Percentiles rank a stretch among this genome's conserved stretches.
phyloP scores from a whole-genome alignment of 768 basidiomycete genomes.

The Multifurca ochricompacta region DNA sequence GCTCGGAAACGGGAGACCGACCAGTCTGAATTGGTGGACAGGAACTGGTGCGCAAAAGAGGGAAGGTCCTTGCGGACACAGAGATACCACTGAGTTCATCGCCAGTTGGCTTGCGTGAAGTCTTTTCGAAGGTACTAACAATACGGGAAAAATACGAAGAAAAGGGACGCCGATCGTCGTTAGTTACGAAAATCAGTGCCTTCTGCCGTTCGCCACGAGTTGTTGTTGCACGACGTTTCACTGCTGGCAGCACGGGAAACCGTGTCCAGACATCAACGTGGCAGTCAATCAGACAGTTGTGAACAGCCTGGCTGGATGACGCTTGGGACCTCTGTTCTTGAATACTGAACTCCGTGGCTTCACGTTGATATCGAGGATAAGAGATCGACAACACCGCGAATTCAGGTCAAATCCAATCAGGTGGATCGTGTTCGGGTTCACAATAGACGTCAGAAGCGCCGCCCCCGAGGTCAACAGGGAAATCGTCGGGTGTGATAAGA shows the following conservation, averaged over 20 bases:
- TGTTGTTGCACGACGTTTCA: slow-evolving; percentile 9
- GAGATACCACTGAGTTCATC: slow-evolving; percentile 34
- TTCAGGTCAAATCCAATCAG: slow-evolving; percentile 34
- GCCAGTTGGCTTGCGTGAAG: slow-evolving; percentile 46
- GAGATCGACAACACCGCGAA: slow-evolving; percentile 32
- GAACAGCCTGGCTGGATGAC: slow-evolving; percentile 24
- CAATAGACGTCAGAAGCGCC: slow-evolving; percentile 39
- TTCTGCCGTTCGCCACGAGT: slow-evolving; percentile 24
- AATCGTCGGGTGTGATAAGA: slow-evolving; percentile 27
- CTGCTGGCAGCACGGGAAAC: slow-evolving; percentile 11
- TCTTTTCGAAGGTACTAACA: slow-evolving; percentile 39
- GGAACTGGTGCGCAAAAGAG: slow-evolving; percentile 22
- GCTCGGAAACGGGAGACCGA: slow-evolving; percentile 34
- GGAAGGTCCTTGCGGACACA: slow-evolving; percentile 30
- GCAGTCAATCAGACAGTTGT: slow-evolving; percentile 31
- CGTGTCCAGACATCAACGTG: slow-evolving; percentile 9
- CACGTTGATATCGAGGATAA: slow-evolving; percentile 44
- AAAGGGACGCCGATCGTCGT: slow-evolving; percentile 31
- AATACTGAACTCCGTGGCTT: slow-evolving; percentile 50
- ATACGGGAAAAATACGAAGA: slow-evolving; percentile 38
- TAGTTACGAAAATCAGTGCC: slow-evolving; percentile 39
- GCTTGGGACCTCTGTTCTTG: slow-evolving; percentile 32
- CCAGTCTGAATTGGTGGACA: slow-evolving; percentile 9
- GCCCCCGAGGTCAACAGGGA: slow-evolving; percentile 20
- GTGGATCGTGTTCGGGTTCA: slow-evolving; percentile 35